Percentiles rank a stretch among this genome's conserved stretches.
These are phyloP conservation scores for Penicillium samsonianum DNA, from an alignment of 495 filamentous ascomycete species.

Conservation along the genomic window DNA sequence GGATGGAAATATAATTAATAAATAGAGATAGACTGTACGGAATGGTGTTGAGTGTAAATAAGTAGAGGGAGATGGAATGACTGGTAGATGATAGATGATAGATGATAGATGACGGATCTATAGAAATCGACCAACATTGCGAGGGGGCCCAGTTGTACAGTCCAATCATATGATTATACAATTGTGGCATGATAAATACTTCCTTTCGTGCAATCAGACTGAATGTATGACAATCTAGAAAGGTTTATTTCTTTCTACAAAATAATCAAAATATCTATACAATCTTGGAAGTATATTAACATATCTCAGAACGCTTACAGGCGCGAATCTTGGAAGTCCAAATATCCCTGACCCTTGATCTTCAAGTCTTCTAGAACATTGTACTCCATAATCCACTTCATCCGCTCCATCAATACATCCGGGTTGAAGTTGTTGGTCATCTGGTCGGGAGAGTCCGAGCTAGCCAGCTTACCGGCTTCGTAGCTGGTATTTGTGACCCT, in stretches of 20 bases:
- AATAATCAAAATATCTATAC: conserved; percentile 6
- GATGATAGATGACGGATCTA: background rate
- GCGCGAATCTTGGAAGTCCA: conserved; percentile 25
- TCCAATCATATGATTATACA: background rate
- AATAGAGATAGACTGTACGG: background rate
- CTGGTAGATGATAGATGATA: background rate
- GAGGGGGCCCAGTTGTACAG: background rate
- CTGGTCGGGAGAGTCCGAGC: conserved; percentile 27
- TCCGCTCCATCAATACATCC: conserved; percentile 26
- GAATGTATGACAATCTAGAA: background rate
- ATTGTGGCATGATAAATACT: background rate
- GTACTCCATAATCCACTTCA: conserved; percentile 41
- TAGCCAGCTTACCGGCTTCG: conserved; percentile 35
- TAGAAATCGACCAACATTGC: background rate
- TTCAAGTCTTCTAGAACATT: conserved; percentile 34
- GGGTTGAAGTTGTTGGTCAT: conserved; percentile 29
- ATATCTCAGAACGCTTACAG: conserved; percentile 10
- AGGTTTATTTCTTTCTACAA: conserved; percentile 12
- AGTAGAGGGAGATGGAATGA: background rate
- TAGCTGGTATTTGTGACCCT: conserved; percentile 33
- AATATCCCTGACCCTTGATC: conserved; percentile 21
- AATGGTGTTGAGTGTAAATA: background rate
- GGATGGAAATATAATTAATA: background rate
- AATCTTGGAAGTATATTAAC: background rate
- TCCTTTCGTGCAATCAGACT: background rate